Conservation (phyloP, 2,329 filamentous ascomycete species). For the Trichoderma asperellum region DNA sequence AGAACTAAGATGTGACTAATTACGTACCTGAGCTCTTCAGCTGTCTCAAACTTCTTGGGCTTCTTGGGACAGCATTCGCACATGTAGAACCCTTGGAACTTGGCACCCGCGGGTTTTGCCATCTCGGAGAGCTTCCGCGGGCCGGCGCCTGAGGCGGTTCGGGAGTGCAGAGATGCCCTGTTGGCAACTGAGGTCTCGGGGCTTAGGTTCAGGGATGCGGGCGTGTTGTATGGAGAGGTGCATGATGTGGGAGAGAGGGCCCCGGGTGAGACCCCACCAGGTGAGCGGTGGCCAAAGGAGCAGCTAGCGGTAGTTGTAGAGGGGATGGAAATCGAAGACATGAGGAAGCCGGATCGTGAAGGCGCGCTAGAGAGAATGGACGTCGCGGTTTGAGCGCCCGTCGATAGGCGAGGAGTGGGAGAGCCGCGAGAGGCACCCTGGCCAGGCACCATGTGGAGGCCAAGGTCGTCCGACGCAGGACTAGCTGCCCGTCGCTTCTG, state of each 20-base stretch:
- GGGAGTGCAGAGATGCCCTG: conserved; percentile 48
- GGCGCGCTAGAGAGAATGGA: conserved; percentile 47
- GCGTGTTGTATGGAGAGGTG: conserved; percentile 55
- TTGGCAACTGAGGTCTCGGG: conserved; percentile 51
- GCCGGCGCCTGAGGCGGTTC: conserved; percentile 53
- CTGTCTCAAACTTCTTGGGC: conserved; percentile 89
- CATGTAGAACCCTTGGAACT: conserved; percentile 62
- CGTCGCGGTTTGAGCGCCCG: conserved; percentile 50
- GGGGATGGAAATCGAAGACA: conserved; percentile 50
- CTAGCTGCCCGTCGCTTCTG: conserved; percentile 62
- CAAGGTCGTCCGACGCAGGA: conserved; percentile 53
- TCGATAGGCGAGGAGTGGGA: conserved; percentile 54
- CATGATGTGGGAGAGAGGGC: conserved; percentile 55
- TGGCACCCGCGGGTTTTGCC: conserved; percentile 52
- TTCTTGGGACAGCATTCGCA: conserved; percentile 98
- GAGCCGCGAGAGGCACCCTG: conserved; percentile 54
- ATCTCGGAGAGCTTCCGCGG: conserved; percentile 57
- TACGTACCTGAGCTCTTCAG: conserved; percentile 77
- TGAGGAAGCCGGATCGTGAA: conserved; percentile 53
- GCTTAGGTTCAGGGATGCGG: conserved; percentile 54
- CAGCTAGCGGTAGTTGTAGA: conserved; percentile 50
- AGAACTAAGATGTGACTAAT: background rate
- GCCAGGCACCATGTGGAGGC: conserved; percentile 44
- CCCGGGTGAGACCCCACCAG: conserved; percentile 51
- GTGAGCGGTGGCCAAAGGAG: conserved; percentile 53